Conservation (phyloP, 1,284 basidiomycete genomes). For the Mycena citricolor region DNA sequence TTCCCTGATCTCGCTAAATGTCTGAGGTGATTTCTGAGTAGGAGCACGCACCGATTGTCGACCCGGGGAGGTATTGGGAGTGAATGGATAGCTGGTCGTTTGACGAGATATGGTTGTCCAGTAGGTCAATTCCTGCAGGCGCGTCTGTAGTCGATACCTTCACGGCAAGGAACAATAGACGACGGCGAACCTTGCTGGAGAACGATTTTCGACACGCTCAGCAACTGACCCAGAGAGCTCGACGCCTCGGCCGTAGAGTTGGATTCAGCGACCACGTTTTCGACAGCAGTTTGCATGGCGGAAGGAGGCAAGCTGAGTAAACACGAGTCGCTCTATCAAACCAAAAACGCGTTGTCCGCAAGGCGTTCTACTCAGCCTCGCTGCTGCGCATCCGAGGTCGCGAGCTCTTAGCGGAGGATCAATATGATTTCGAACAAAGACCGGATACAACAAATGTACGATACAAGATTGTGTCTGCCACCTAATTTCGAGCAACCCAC, state of each 20-base stretch:
- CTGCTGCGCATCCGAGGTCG: too few species aligned
- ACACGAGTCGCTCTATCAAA: too few species aligned
- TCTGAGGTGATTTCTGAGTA: background rate
- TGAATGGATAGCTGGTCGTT: constrained; percentile 67
- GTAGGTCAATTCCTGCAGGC: constrained; percentile 55
- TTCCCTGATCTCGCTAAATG: constrained; percentile 53
- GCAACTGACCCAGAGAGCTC: constrained; percentile 47
- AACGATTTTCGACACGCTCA: constrained; percentile 64
- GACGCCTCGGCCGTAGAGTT: constrained; percentile 11
- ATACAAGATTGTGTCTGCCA: constrained; percentile 54
- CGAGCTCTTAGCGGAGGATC: constrained; percentile 17
- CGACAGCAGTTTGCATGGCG: constrained; percentile 21
- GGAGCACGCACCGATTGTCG: constrained; percentile 70
- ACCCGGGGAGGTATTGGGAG: constrained; percentile 74
- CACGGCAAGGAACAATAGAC: too few species aligned
- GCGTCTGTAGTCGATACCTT: too few species aligned
- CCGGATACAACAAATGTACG: constrained; percentile 14
- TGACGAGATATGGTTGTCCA: constrained; percentile 60
- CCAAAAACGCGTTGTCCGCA: too few species aligned
- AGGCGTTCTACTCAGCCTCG: too few species aligned
- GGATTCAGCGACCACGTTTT: constrained; percentile 2
- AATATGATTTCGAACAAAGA: constrained; percentile 13
- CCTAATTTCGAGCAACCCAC: constrained; percentile 78
- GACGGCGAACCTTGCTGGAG: constrained; percentile 46
- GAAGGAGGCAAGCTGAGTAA: constrained; percentile 9